These are phyloP conservation scores for Leccinum aurantiacum DNA, from an alignment of 768 basidiomycete species.

Conservation along the genomic window DNA sequence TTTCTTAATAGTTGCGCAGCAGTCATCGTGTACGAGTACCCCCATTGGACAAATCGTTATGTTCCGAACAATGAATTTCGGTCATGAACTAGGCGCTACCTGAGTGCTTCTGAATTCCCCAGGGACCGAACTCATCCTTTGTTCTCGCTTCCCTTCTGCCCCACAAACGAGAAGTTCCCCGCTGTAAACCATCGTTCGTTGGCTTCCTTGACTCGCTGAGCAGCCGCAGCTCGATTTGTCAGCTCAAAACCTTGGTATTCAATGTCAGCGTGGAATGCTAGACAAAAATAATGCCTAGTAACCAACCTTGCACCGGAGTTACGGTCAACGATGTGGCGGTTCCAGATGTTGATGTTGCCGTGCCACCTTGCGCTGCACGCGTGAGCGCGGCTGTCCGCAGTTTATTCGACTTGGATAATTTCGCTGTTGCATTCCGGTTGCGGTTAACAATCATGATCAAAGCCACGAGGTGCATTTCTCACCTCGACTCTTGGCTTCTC, in stretches of 20 bases:
- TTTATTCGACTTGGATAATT: constrained; percentile 93
- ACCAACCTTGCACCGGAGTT: constrained; percentile 89
- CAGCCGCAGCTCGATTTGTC: constrained; percentile 84
- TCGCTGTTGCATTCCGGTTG: constrained; percentile 53
- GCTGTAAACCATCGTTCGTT: constrained; percentile 96
- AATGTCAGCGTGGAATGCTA: constrained; percentile 14
- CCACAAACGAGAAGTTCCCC: constrained; percentile 79
- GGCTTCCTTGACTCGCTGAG: constrained; percentile 90
- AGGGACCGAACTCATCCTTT: constrained; percentile 20
- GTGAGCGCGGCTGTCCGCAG: constrained; percentile 83
- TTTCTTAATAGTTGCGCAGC: constrained; percentile 15
- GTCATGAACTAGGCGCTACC: neutral
- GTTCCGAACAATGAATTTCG: constrained; percentile 4
- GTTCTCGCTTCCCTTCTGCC: constrained; percentile 46
- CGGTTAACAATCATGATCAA: constrained; percentile 1
- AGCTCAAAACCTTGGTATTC: constrained; percentile 76
- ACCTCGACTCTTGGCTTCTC: constrained; percentile 93
- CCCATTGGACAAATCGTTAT: constrained; percentile 8
- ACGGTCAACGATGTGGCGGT: constrained; percentile 91
- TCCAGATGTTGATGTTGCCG: constrained; percentile 63
- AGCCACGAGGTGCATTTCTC: constrained; percentile 24
- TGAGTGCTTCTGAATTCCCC: neutral
- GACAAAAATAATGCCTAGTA: neutral
- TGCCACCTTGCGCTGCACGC: constrained; percentile 60
- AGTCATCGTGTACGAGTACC: constrained; percentile 13